Evolutionary conservation across 2,329 filamentous ascomycete species (phyloP).

Genomic region (Gnomoniopsis smithogilvyi): DNA sequence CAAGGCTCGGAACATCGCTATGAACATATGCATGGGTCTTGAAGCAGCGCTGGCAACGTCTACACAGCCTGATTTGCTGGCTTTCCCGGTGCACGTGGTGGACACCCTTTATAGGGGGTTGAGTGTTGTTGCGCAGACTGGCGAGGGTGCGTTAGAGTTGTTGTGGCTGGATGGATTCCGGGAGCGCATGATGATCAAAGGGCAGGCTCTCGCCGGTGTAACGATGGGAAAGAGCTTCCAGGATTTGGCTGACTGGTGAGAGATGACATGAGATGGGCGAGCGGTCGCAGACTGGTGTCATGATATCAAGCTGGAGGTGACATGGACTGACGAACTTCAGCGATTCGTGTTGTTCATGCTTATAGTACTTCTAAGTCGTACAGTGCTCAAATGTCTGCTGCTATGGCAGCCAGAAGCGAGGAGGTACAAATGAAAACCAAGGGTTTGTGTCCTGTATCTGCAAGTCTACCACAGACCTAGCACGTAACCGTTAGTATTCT

Average conservation of each 20-base stretch:
- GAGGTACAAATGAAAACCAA: too few relatives aligned
- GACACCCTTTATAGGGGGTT: conserved; percentile 36
- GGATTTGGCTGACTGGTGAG: conserved; percentile 22
- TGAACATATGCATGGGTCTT: conserved; percentile 47
- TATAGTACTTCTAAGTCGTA: too few relatives aligned
- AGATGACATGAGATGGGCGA: not conserved
- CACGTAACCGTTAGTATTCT: too few relatives aligned
- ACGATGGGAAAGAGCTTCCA: conserved; percentile 37
- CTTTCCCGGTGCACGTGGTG: conserved; percentile 40
- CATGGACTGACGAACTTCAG: not conserved
- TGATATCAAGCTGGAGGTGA: not conserved
- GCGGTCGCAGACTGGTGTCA: not conserved
- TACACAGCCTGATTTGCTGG: conserved; percentile 44
- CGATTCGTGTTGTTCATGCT: not conserved
- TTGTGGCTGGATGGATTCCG: conserved; percentile 47
- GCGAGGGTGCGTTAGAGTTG: conserved; percentile 42
- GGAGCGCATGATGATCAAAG: conserved; percentile 34
- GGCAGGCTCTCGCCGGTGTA: conserved; percentile 37
- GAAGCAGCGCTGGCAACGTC: conserved; percentile 43
- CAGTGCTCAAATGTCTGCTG: not conserved
- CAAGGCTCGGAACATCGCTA: conserved; percentile 45
- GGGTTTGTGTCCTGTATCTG: too few relatives aligned
- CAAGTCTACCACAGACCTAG: too few relatives aligned
- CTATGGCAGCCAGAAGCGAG: too few relatives aligned
- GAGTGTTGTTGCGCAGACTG: conserved; percentile 33